A percentile compares a stretch with the other conserved stretches of the same genome.
phyloP scores from a whole-genome alignment of 164 flowering plant species.

The Pachysandra terminalis region DNA sequence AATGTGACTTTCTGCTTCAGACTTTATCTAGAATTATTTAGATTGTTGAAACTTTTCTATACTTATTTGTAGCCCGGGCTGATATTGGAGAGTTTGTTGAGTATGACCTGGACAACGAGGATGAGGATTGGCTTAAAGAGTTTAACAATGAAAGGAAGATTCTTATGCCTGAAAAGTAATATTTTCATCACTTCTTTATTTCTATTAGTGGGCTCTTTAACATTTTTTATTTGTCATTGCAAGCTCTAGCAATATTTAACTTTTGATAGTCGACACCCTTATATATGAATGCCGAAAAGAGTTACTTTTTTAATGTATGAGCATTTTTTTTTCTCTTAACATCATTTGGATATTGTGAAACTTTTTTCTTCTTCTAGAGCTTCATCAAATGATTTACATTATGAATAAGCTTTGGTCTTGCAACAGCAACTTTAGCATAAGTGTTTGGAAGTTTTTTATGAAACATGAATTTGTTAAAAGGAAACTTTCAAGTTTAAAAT shows the following conservation, averaged over 20 bases:
- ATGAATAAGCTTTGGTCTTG: no score
- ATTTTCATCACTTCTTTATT: background rate
- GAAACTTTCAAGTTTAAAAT: no score
- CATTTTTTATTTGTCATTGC: background rate
- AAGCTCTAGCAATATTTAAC: background rate
- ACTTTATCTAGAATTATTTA: background rate
- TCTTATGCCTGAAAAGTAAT: constrained; percentile 75
- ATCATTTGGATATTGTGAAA: no score
- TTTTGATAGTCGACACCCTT: no score
- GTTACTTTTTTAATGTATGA: no score
- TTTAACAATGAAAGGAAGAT: constrained; percentile 60
- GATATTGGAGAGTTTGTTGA: constrained; percentile 97
- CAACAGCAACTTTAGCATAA: no score
- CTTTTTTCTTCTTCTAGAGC: no score
- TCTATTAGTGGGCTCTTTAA: background rate
- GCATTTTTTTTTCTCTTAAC: no score
- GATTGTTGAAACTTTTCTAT: background rate
- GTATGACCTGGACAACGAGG: constrained; percentile 97
- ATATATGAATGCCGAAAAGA: no score
- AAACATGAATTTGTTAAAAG: no score
- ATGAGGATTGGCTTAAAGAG: constrained; percentile 92
- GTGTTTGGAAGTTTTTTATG: no score
- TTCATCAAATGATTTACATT: no score
- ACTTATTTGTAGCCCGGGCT: constrained; percentile 63
- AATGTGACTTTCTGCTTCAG: background rate